These are phyloP conservation scores for Pseudophaeomoniella oleicola DNA, from an alignment of 2,329 filamentous ascomycete species.

Conservation along the genomic window DNA sequence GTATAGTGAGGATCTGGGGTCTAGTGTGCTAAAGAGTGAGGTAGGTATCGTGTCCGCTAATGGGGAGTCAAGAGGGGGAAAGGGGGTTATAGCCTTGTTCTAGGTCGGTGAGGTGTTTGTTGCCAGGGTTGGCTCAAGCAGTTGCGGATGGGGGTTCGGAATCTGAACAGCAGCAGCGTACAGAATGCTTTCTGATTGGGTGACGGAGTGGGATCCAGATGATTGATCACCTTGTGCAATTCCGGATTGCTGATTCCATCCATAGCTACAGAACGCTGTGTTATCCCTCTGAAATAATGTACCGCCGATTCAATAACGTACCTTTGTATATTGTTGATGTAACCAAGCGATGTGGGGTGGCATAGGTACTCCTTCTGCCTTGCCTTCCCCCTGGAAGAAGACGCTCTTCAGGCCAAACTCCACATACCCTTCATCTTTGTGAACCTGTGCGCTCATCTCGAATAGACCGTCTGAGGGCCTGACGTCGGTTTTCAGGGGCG, in stretches of 20 bases:
- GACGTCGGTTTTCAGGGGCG: conserved; percentile 39
- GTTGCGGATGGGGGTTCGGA: too few species aligned
- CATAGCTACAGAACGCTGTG: neutral
- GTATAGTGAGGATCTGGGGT: too few species aligned
- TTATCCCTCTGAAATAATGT: neutral
- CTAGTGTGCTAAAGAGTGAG: too few species aligned
- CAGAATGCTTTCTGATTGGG: too few species aligned
- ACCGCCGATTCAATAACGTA: conserved; percentile 15
- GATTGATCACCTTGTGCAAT: neutral
- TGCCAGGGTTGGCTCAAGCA: too few species aligned
- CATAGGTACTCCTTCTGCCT: conserved; percentile 28
- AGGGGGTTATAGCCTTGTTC: too few species aligned
- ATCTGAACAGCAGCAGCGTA: too few species aligned
- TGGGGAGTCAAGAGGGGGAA: too few species aligned
- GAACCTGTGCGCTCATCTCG: conserved; percentile 46
- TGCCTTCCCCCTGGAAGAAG: conserved; percentile 42
- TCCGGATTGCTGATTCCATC: neutral
- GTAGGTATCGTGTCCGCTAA: too few species aligned
- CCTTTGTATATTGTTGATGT: conserved; percentile 41
- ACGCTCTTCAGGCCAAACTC: conserved; percentile 52
- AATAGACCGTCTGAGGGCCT: conserved; percentile 52
- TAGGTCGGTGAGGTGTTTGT: too few species aligned
- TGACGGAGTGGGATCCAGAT: too few species aligned
- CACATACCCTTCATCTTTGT: conserved; percentile 43
- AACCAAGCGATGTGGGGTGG: conserved; percentile 25